phyloP scores from a whole-genome alignment of 2,329 filamentous ascomycete genomes.

The Purpureocillium takamizusanense region DNA sequence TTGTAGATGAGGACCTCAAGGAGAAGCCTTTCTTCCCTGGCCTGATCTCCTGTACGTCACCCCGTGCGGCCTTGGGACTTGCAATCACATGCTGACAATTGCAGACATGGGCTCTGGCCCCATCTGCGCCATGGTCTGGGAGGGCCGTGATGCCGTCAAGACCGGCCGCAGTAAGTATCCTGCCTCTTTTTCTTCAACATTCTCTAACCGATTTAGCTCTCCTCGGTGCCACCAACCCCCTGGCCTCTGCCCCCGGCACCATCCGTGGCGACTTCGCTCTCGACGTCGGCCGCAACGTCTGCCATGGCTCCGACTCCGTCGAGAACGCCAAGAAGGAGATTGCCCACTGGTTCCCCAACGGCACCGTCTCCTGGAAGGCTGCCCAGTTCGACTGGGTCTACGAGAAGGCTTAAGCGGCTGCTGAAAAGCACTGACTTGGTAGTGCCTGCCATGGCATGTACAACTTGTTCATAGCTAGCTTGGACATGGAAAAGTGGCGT shows the following conservation, averaged over 20 bases:
- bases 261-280: conserved; percentile 93
- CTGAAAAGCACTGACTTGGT: neutral
- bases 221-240: conserved; percentile 98
- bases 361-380: conserved; percentile 78
- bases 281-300: conserved; percentile 86
- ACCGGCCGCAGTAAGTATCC: conserved; percentile 71
- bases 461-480: neutral
- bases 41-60: conserved; percentile 73
- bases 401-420: conserved; percentile 59
- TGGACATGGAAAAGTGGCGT: neutral
- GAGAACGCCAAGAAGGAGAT: conserved; percentile 99
- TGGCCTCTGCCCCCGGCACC: conserved; percentile 88
- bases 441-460: conserved; percentile 1
- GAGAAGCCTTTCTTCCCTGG: conserved; percentile 96
- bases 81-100: conserved; percentile 5
- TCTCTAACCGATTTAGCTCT: conserved; percentile 44
- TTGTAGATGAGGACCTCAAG: conserved; percentile 70
- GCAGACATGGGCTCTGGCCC: conserved; percentile 94
- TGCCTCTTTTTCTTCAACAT: neutral
- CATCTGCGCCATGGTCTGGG: conserved; percentile 99
- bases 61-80: neutral
- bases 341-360: conserved; percentile 91
- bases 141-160: conserved; percentile 98
- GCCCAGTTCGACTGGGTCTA: conserved; percentile 91
- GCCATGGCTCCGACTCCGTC: conserved; percentile 97